These are phyloP conservation scores for Nannizziopsis barbatae DNA, from an alignment of 2,329 filamentous ascomycete species.

Conservation along the genomic window DNA sequence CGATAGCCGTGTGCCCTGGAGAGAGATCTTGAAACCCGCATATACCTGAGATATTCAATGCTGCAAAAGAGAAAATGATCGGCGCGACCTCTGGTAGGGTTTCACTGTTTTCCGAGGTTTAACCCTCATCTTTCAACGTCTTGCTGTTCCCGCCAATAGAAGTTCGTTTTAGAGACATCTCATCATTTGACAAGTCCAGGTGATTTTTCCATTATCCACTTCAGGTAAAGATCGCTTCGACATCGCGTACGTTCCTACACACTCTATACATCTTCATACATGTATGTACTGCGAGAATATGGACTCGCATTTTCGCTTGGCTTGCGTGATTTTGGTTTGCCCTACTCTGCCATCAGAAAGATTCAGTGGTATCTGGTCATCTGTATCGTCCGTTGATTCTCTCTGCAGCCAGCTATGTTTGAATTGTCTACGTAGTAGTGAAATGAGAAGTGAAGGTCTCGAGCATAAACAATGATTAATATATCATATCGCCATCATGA, in stretches of 20 bases:
- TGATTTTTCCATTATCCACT: not conserved
- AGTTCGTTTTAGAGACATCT: not conserved
- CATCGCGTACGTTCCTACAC: not conserved
- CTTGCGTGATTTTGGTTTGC: too few relatives aligned
- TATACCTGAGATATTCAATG: not conserved
- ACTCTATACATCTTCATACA: not conserved
- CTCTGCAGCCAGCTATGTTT: too few relatives aligned
- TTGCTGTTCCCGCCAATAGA: conserved; percentile 2
- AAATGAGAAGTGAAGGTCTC: too few relatives aligned
- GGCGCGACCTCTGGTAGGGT: not conserved
- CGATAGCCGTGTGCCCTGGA: not conserved
- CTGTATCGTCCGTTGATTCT: too few relatives aligned
- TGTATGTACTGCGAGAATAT: not conserved
- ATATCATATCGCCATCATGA: too few relatives aligned
- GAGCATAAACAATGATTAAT: too few relatives aligned
- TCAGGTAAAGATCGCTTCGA: conserved; percentile 3
- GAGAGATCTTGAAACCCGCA: not conserved
- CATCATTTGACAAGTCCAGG: not conserved
- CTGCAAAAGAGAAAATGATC: not conserved
- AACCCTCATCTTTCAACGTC: not conserved
- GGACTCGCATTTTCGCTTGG: too few relatives aligned
- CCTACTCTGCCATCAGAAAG: too few relatives aligned
- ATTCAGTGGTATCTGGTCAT: too few relatives aligned
- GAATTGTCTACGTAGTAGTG: too few relatives aligned
- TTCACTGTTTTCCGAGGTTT: too few relatives aligned